These are phyloP conservation scores for Claviceps sp. DNA, from an alignment of 2,329 filamentous ascomycete genomes.

Conservation along the genomic window DNA sequence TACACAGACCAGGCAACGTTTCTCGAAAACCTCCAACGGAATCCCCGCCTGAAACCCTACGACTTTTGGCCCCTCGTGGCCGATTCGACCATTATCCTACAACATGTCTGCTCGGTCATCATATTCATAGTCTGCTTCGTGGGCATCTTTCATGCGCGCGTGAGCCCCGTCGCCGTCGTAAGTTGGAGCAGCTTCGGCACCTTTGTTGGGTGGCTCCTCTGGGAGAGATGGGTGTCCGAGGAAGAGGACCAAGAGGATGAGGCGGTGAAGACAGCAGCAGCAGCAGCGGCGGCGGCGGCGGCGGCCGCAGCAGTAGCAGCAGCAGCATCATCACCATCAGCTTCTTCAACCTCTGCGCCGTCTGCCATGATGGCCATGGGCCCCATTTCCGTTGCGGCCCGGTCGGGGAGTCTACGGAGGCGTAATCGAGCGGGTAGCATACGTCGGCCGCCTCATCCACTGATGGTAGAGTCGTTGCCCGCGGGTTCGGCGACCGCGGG, in stretches of 20 bases:
- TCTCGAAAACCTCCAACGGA: slow-evolving; percentile 87
- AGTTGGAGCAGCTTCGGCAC: slow-evolving; percentile 74
- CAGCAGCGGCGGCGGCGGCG: slow-evolving; percentile 12
- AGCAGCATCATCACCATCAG: slow-evolving; percentile 9
- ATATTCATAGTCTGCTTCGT: slow-evolving; percentile 93
- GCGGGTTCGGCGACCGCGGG: slow-evolving; percentile 9
- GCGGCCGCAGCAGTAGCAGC: slow-evolving; percentile 14
- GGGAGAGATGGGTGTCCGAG: slow-evolving; percentile 80
- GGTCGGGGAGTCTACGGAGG: slow-evolving; percentile 21
- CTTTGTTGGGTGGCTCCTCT: slow-evolving; percentile 75
- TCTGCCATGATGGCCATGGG: neutral
- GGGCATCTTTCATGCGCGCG: slow-evolving; percentile 71
- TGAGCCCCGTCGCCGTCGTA: slow-evolving; percentile 83
- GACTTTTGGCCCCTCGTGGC: slow-evolving; percentile 96
- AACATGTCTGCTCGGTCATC: slow-evolving; percentile 88
- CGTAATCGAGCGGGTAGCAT: slow-evolving; percentile 24
- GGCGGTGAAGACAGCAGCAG: slow-evolving; percentile 17
- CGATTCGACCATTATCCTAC: slow-evolving; percentile 90
- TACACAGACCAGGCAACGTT: slow-evolving; percentile 97
- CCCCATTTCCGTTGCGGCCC: slow-evolving; percentile 3
- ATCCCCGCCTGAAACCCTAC: slow-evolving; percentile 85
- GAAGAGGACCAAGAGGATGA: slow-evolving; percentile 40
- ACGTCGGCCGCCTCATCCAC: slow-evolving; percentile 19
- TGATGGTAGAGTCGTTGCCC: slow-evolving; percentile 15
- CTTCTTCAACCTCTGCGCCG: neutral